These are phyloP conservation scores for Xylaria longipes DNA, from an alignment of 495 filamentous ascomycete genomes.

Conservation along the genomic window DNA sequence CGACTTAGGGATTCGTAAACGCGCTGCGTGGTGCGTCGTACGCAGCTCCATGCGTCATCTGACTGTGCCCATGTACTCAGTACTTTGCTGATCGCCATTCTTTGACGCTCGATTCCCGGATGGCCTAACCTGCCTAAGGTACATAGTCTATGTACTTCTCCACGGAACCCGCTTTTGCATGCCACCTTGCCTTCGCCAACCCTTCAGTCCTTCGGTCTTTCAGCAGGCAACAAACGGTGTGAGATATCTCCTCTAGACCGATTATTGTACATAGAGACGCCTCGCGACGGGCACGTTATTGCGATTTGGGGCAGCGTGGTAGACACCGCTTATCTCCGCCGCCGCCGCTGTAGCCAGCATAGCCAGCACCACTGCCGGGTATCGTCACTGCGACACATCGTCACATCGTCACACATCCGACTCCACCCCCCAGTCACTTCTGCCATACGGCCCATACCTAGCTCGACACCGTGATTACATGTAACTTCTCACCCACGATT, in stretches of 20 bases:
- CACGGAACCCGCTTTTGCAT: constrained; percentile 26
- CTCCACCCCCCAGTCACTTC: constrained; percentile 12
- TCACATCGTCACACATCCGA: constrained; percentile 26
- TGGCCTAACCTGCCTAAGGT: constrained; percentile 11
- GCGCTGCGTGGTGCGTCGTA: constrained; percentile 38
- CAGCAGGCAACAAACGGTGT: neutral
- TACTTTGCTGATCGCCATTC: constrained; percentile 18
- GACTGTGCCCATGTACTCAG: constrained; percentile 17
- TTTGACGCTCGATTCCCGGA: constrained; percentile 9
- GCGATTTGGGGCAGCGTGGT: constrained; percentile 10
- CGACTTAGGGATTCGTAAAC: constrained; percentile 30
- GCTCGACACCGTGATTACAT: neutral
- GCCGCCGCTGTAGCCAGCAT: neutral
- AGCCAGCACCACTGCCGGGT: neutral
- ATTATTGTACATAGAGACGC: neutral
- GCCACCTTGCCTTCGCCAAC: neutral
- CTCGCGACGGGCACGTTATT: neutral
- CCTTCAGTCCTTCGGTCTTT: constrained; percentile 3
- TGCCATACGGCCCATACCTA: neutral
- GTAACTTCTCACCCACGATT: constrained; percentile 17
- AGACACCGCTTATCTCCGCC: constrained; percentile 8
- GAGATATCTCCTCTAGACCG: neutral
- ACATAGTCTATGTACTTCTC: constrained; percentile 7
- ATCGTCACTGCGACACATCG: constrained; percentile 13
- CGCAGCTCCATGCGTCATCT: constrained; percentile 34